These are phyloP conservation scores for Fusarium redolens DNA, from an alignment of 2,329 filamentous ascomycete genomes.

Conservation along the genomic window DNA sequence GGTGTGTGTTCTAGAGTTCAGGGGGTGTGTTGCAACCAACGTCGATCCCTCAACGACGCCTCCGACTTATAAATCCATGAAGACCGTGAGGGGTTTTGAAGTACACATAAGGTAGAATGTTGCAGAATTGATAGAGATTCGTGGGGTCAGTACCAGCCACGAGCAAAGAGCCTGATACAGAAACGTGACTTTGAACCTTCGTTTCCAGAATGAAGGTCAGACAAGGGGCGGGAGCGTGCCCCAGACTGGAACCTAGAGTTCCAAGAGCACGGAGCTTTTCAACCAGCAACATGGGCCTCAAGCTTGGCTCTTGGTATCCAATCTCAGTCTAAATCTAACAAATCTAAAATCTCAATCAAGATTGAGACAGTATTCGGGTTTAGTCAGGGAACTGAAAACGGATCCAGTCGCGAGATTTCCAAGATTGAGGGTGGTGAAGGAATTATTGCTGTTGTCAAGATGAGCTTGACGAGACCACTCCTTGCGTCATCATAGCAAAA, in stretches of 20 bases:
- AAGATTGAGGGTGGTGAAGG: constrained; percentile 26
- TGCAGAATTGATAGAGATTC: neutral
- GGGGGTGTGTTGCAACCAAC: constrained; percentile 30
- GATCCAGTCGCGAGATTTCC: constrained; percentile 10
- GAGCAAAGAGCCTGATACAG: constrained; percentile 1
- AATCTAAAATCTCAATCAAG: neutral
- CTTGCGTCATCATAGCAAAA: constrained; percentile 44
- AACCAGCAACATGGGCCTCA: constrained; percentile 9
- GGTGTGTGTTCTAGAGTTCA: constrained; percentile 30
- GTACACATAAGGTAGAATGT: neutral
- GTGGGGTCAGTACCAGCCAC: neutral
- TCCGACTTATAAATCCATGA: constrained; percentile 16
- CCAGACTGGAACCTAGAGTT: constrained; percentile 12
- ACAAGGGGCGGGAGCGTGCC: constrained; percentile 14
- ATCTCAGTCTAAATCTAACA: neutral
- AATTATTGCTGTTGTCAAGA: constrained; percentile 23
- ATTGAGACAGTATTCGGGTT: constrained; percentile 24
- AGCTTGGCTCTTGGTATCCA: constrained; percentile 7
- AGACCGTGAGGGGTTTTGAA: constrained; percentile 5
- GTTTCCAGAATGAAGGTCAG: constrained; percentile 17
- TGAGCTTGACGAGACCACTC: constrained; percentile 31
- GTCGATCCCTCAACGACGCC: constrained; percentile 33
- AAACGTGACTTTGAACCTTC: constrained; percentile 13
- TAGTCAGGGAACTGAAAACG: constrained; percentile 18
- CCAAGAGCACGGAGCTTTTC: constrained; percentile 28